A percentile compares a stretch with the other conserved stretches of the same genome.
Conservation (phyloP, 1,139 yeast genomes). For the Pneumocystis canis region DNA sequence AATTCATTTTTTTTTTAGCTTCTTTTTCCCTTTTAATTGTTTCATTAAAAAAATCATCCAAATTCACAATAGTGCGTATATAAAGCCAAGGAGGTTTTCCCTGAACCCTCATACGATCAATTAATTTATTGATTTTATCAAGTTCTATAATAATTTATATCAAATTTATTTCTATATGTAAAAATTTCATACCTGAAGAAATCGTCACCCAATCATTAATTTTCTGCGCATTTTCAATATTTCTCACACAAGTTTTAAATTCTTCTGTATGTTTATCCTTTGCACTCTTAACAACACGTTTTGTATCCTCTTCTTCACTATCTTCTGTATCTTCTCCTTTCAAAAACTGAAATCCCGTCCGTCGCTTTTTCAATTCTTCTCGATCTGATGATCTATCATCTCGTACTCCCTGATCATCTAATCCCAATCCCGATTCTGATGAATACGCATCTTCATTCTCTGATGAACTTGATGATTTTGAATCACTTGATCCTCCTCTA, state of each 20-base stretch:
- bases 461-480: conserved; percentile 40
- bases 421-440: conserved; percentile 20
- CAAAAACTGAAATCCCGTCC: conserved; percentile 27
- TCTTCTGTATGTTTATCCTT: conserved; percentile 87
- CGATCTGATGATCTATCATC: conserved; percentile 13
- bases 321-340: conserved; percentile 35
- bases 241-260: conserved; percentile 51
- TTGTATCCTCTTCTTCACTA: conserved; percentile 45
- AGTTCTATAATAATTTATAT: conserved; percentile 37
- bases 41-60: conserved; percentile 56
- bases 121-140: conserved; percentile 56
- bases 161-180: conserved; percentile 6
- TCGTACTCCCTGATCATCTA: conserved; percentile 10
- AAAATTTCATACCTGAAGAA: conserved; percentile 22
- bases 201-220: conserved; percentile 71
- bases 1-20: conserved; percentile 57
- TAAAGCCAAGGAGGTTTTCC: conserved; percentile 54
- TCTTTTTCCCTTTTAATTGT: conserved; percentile 43
- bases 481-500: conserved; percentile 40
- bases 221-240: conserved; percentile 55
- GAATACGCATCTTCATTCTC: conserved; percentile 33
- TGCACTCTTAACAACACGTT: conserved; percentile 81
- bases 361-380: conserved; percentile 11
- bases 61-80: conserved; percentile 51
- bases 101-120: conserved; percentile 60